Evolutionary conservation across 352 stramenopile genomes (phyloP), one percentile per base, ranked within the genome.

Genomic region (Phytophthora palmivora): DNA sequence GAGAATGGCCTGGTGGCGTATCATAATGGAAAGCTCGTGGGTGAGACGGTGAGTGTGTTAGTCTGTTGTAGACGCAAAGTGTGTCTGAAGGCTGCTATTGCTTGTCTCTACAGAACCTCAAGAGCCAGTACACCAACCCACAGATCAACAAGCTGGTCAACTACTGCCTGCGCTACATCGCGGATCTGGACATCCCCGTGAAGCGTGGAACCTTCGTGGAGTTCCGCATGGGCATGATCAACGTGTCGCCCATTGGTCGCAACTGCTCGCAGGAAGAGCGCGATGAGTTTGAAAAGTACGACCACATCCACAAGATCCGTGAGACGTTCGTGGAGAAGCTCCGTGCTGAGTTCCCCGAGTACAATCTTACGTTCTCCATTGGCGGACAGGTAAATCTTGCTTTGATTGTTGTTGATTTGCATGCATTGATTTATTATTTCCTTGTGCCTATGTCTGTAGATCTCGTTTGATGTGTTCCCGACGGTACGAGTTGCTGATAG

Each of bases 161-260:
- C 86, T 99, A 89, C 78, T 87, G 94, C 12, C 76, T 99, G 67
- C 90, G 87, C 64, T 99, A 98, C 84, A 86, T 98, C 51, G 90
- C 88, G 0, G 85, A 94, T 53, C 66, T 99, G 55, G 93, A 99
- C 73, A 97, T 99, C 65, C 97, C 97, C n/a, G 78, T 99, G 63
- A 99, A 99, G 89, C 80, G 95, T 58, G 98, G 98, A 56, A 99
- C 98, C 24, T 99, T 99, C 74, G 86, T 99, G 50, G 97, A 99
- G 85, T 99, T 99, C 80, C 91, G 97, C 58, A 98, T 95, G 71
- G 97, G 97, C 7, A 99, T 99, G 97, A 93, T 99, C 59, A 99
- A 99, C 82, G 96, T 99, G 64, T 99, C 94, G 53, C 97, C 97
- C 30, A 99, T 99, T 65, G 97, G 97, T 45, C 91, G 97, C 42